Base-by-base conservation (phyloP, 345 rosid genomes). In the Geranium brycei region DNA sequence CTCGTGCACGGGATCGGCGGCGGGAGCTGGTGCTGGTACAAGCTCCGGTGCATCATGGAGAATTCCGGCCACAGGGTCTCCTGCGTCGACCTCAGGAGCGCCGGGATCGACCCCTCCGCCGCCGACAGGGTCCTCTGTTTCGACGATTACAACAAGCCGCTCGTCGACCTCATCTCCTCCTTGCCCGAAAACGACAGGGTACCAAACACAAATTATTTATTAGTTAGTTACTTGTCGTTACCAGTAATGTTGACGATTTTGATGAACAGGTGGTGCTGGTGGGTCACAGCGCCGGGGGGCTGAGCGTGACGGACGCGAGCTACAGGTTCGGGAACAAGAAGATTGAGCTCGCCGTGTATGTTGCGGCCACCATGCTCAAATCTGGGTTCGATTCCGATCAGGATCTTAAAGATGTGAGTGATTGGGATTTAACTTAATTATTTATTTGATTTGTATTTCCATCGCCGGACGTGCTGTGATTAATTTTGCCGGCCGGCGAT, bases 21-120 rank as follows among this genome's bases (percentile, higher is more conserved):
- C 60, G 98, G 98, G 62, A 78, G 85, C 11, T 92, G 98, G 98
- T 89, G 98, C 75, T 92, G 98, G 98, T 92, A 87, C 83, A 92
- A 83, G 63, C 68, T 92, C 70, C 75, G 81, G 62, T 71, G 85
- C 61, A 81, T 87, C 23, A 77, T 92, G 83, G 98, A 92, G 85
- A 78, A 57, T 67, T 85, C 91, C 41, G 93, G 98, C 59, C 82
- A 71, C 75, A 61, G 63, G 31, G 98, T 87, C 51, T 73, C 95
- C 47, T 92, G 98, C 81, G 73, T 91, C 68, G 90, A 91, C 70
- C 95, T 88, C 64, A 85, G 78, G 69, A 69, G 83, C 15, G 62
- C 87, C 4, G 98, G 98, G 16, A 75, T 77, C 40, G 91, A 91
- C 71, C 73, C 35, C 7, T 35, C 89, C 23, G 73, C 80, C 57